These are phyloP conservation scores for Sugiyamaella neomexicana DNA, from an alignment of 1,139 yeast species.

Conservation along the genomic window DNA sequence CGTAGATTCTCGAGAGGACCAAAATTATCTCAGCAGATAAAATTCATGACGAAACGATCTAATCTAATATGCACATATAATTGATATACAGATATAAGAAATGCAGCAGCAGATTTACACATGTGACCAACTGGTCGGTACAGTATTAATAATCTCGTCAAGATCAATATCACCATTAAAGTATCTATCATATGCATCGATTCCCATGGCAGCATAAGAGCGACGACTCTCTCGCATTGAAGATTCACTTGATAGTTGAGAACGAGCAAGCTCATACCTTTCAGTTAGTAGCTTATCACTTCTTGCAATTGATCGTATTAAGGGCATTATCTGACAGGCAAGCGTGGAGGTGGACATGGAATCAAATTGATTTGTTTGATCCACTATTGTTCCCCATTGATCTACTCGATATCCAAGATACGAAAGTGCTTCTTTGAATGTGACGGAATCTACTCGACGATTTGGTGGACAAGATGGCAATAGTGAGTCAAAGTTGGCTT, in stretches of 20 bases:
- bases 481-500: not conserved
- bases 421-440: conserved; percentile 27
- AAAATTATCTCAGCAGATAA: conserved; percentile 34
- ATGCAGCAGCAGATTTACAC: not conserved
- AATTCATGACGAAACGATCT: not conserved
- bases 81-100: not conserved
- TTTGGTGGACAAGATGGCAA: not conserved
- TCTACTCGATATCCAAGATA: conserved; percentile 24
- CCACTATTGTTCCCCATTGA: conserved; percentile 15
- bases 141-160: conserved; percentile 26
- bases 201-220: conserved; percentile 32
- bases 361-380: conserved; percentile 25
- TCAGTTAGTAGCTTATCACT: conserved; percentile 23
- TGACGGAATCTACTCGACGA: conserved; percentile 17
- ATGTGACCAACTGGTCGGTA: conserved; percentile 10
- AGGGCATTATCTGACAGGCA: conserved; percentile 35
- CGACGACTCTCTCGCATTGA: conserved; percentile 29
- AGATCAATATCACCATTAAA: conserved; percentile 27
- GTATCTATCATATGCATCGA: conserved; percentile 28
- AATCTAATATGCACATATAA: too few relatives aligned
- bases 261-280: not conserved
- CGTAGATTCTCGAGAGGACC: conserved; percentile 71
- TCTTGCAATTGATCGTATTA: conserved; percentile 35
- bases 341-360: conserved; percentile 21
- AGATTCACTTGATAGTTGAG: conserved; percentile 2